phyloP scores from a whole-genome alignment of 1,139 yeast species.

The Geotrichum histeridarum region DNA sequence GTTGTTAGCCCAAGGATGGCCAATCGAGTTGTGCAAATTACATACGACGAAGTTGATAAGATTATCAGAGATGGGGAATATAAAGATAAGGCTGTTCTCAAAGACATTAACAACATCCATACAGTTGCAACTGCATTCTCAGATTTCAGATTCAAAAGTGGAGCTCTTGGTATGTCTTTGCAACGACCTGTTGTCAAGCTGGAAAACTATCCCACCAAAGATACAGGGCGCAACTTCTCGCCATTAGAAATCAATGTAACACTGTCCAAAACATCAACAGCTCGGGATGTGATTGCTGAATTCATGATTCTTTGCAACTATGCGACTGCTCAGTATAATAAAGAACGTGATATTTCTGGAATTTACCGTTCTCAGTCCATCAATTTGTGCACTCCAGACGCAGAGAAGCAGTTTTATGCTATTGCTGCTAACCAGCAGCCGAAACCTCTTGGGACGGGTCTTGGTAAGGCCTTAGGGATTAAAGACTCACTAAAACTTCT shows the following conservation, averaged over 20 bases:
- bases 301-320: slow-evolving; percentile 75
- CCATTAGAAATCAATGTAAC: slow-evolving; percentile 8
- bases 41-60: slow-evolving; percentile 49
- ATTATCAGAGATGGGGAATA: slow-evolving; percentile 23
- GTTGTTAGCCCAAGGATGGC: slow-evolving; percentile 40
- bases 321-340: slow-evolving; percentile 52
- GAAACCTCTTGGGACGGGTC: slow-evolving; percentile 20
- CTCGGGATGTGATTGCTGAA: slow-evolving; percentile 57
- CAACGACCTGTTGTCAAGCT: slow-evolving; percentile 19
- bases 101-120: slow-evolving; percentile 39
- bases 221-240: slow-evolving; percentile 18
- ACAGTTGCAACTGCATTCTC: slow-evolving; percentile 38
- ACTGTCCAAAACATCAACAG: slow-evolving; percentile 2
- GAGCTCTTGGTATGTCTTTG: slow-evolving; percentile 38
- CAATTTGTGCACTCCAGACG: slow-evolving; percentile 24
- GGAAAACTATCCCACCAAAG: slow-evolving; percentile 25
- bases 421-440: slow-evolving; percentile 26
- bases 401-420: slow-evolving; percentile 1
- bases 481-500: slow-evolving; percentile 13
- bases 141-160: slow-evolving; percentile 32
- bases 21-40: slow-evolving; percentile 44
- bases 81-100: slow-evolving; percentile 21
- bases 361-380: slow-evolving; percentile 52
- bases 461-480: slow-evolving; percentile 12
- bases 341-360: slow-evolving; percentile 48